Evolutionary conservation across 129 eudicot species (phyloP).

Genomic region (Flaveria ramosissima): DNA sequence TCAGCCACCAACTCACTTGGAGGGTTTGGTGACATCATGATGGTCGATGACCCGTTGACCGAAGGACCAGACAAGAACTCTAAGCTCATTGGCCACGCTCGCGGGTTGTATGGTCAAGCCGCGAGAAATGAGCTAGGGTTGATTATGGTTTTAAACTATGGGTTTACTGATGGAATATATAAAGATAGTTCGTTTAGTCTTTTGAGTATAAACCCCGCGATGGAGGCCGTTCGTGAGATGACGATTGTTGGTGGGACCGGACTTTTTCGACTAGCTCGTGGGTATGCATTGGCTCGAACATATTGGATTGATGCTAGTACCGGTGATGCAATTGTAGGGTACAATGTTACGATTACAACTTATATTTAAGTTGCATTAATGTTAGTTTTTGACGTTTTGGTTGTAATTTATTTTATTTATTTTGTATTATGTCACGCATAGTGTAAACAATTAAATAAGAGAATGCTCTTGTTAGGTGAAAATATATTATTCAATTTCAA

Average conservation of each 20-base stretch:
- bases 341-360: slow-evolving; percentile 63
- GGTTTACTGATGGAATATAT: slow-evolving; percentile 59
- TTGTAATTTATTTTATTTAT: no score
- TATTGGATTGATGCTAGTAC: slow-evolving; percentile 40
- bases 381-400: not conserved
- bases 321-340: slow-evolving; percentile 73
- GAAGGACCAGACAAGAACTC: slow-evolving; percentile 63
- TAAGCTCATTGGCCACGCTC: slow-evolving; percentile 64
- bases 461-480: no score
- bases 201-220: slow-evolving; percentile 47
- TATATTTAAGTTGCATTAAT: slow-evolving; percentile 34
- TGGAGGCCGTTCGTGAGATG: slow-evolving; percentile 55
- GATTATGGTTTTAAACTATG: slow-evolving; percentile 53
- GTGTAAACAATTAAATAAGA: no score
- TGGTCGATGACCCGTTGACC: slow-evolving; percentile 70
- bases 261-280: slow-evolving; percentile 76
- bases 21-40: slow-evolving; percentile 53
- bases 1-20: slow-evolving; percentile 43
- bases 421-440: no score
- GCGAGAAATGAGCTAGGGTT: slow-evolving; percentile 42
- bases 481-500: no score
- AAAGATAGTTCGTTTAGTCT: slow-evolving; percentile 75
- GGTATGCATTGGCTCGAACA: slow-evolving; percentile 67
- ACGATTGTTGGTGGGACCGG: slow-evolving; percentile 85
- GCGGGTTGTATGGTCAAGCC: slow-evolving; percentile 70